Evolutionary conservation across 2,329 filamentous ascomycete genomes (phyloP), one percentile per base, ranked within the genome.

Genomic region (Alternaria consortialis): DNA sequence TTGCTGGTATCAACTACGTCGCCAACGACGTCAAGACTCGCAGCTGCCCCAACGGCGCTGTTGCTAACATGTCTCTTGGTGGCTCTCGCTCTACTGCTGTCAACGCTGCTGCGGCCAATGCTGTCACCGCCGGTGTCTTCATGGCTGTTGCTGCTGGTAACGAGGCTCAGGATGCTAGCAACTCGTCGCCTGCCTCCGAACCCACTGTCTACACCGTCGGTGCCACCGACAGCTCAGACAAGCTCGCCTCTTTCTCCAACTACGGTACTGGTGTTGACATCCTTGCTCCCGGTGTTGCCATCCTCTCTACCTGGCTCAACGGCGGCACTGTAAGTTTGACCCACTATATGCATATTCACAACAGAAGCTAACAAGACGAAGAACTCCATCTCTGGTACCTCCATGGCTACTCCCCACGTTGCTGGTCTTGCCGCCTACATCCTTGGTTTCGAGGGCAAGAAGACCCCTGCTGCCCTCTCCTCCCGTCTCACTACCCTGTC

Each of bases 371-470:
- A 63, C 36, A 34, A 40, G 15, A 34, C 29, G 15, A 53, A 85
- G 80, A 82, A 81, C 66, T 81, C 78, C 60, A 84, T 89, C 70
- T 86, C 83, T 20, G 88, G 88, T 53, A 90, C 88, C 23, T 87
- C 84, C 55, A 90, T 90, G 88, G 89, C 90, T 52, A 85, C 86
- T 37, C 90, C 90, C 15, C 90, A 92, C 75, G 83, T 92, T 61
- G 85, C 87, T 53, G 90, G 90, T 65, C 84, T 92, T n/a, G 88
- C 85, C 39, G 89, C 89, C 50, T 92, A 91, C 79, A 80, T 92
- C 50, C 87, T 91, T 80, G 74, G 73, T 17, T 77, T 85, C 37
- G 80, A 85, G 65, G 79, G 78, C 42, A 74, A 80, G 60, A 75
- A 61, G 50, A 80, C 78, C n/a, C 83, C 85, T 0, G 74, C 80